Conservation (phyloP, 2,329 filamentous ascomycete species). For the Aspergillus oerlinghausenensis region DNA sequence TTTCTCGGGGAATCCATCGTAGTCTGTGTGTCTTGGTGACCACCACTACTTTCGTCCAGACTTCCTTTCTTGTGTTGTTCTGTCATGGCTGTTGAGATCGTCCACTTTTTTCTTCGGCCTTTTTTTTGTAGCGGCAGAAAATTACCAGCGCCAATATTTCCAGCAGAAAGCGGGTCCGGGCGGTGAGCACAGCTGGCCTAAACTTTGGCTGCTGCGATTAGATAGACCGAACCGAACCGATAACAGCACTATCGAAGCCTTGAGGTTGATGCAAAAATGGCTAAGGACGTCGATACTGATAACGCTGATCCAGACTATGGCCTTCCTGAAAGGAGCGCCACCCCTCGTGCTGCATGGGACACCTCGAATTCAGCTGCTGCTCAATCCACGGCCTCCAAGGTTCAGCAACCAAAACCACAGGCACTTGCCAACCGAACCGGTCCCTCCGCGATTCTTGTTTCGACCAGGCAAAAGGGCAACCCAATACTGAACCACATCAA, state of each 20-base stretch:
- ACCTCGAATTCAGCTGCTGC: constrained; percentile 32
- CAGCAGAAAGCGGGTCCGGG: constrained; percentile 14
- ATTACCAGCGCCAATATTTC: constrained; percentile 12
- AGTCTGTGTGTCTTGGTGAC: constrained; percentile 12
- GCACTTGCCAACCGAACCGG: constrained; percentile 63
- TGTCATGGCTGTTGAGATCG: constrained; percentile 22
- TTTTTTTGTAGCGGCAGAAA: constrained; percentile 30
- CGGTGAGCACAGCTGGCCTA: constrained; percentile 14
- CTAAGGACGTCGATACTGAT: constrained; percentile 44
- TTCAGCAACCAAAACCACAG: constrained; percentile 86
- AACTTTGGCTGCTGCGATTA: not conserved
- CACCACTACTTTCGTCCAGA: constrained; percentile 7
- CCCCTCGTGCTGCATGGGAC: constrained; percentile 48
- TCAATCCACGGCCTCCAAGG: constrained; percentile 43
- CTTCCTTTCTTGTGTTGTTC: not conserved
- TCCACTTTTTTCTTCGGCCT: constrained; percentile 8
- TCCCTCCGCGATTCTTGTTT: constrained; percentile 80
- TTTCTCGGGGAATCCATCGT: constrained; percentile 20
- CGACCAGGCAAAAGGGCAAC: constrained; percentile 89
- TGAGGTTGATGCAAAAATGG: constrained; percentile 26
- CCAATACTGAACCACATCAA: constrained; percentile 80
- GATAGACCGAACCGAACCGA: not conserved
- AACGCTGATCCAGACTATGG: constrained; percentile 41
- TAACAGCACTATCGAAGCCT: not conserved
- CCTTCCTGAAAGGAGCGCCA: constrained; percentile 24